Evolutionary conservation across 164 flowering plant species (phyloP).

Genomic region (Stephania cephalantha): DNA sequence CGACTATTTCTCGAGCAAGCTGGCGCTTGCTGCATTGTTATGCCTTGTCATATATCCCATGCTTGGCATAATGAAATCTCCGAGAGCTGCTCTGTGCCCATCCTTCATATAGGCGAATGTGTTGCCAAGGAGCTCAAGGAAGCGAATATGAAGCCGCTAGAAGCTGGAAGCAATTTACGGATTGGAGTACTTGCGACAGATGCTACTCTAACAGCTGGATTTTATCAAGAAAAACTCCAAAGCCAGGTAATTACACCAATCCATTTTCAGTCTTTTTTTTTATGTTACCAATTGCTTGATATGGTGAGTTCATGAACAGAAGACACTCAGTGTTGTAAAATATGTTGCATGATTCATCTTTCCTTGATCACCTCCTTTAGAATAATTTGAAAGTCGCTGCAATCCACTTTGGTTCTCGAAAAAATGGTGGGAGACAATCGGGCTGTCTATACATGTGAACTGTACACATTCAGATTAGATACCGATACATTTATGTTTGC

Average conservation of each 20-base stretch:
- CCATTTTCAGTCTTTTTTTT: background rate
- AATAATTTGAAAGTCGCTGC: background rate
- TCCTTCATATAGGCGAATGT: conserved; percentile 69
- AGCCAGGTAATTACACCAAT: conserved; percentile 38
- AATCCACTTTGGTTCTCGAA: background rate
- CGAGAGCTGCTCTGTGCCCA: conserved; percentile 50
- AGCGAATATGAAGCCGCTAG: conserved; percentile 64
- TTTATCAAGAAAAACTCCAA: conserved; percentile 68
- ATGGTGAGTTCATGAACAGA: background rate
- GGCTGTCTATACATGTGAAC: background rate
- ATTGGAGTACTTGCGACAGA: conserved; percentile 62
- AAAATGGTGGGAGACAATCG: background rate
- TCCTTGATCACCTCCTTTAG: background rate
- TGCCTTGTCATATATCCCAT: conserved; percentile 76
- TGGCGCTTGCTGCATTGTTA: conserved; percentile 70
- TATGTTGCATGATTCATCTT: background rate
- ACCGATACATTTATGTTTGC: background rate
- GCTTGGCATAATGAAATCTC: conserved; percentile 56
- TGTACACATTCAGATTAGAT: background rate
- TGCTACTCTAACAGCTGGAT: conserved; percentile 41
- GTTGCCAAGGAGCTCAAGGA: conserved; percentile 67
- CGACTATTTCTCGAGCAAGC: conserved; percentile 56
- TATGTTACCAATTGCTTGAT: background rate
- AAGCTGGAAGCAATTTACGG: conserved; percentile 55
- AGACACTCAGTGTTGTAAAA: background rate